Percentiles rank a stretch among this genome's conserved stretches.
Conservation (phyloP, 2,329 filamentous ascomycete species). For the Biscogniauxia sp. region DNA sequence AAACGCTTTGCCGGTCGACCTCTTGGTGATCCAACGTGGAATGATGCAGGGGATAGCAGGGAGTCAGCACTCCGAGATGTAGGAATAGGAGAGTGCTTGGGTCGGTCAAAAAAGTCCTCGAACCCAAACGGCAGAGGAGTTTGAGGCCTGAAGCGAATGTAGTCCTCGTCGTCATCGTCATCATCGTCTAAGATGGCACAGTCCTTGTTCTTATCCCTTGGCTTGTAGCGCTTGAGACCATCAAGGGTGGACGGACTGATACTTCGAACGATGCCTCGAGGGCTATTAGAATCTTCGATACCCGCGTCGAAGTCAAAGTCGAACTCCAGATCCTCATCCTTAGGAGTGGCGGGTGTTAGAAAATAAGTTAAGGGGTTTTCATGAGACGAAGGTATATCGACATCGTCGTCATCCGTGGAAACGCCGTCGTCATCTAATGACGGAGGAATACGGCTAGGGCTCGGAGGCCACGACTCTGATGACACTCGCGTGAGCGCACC, state of each 20-base stretch:
- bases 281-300: constrained; percentile 50
- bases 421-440: constrained; percentile 40
- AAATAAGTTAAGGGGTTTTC: constrained; percentile 57
- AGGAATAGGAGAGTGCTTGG: constrained; percentile 31
- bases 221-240: constrained; percentile 45
- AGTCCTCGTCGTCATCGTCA: constrained; percentile 46
- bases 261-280: constrained; percentile 48
- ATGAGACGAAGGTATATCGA: constrained; percentile 40
- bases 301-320: constrained; percentile 55
- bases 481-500: constrained; percentile 30
- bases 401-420: constrained; percentile 43
- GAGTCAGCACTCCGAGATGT: constrained; percentile 31
- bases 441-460: constrained; percentile 46
- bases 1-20: constrained; percentile 29
- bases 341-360: constrained; percentile 47
- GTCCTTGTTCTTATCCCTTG: constrained; percentile 39
- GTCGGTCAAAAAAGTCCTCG: constrained; percentile 41
- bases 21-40: constrained; percentile 32
- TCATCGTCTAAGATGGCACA: constrained; percentile 42
- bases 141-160: constrained; percentile 46
- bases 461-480: constrained; percentile 52
- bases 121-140: constrained; percentile 42
- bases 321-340: constrained; percentile 42
- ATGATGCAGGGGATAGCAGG: constrained; percentile 33
- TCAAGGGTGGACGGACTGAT: constrained; percentile 57